Percentiles rank a stretch among this genome's conserved stretches.
phyloP scores from a whole-genome alignment of 1,284 basidiomycete genomes.

The Tylopilus orsonianus region DNA sequence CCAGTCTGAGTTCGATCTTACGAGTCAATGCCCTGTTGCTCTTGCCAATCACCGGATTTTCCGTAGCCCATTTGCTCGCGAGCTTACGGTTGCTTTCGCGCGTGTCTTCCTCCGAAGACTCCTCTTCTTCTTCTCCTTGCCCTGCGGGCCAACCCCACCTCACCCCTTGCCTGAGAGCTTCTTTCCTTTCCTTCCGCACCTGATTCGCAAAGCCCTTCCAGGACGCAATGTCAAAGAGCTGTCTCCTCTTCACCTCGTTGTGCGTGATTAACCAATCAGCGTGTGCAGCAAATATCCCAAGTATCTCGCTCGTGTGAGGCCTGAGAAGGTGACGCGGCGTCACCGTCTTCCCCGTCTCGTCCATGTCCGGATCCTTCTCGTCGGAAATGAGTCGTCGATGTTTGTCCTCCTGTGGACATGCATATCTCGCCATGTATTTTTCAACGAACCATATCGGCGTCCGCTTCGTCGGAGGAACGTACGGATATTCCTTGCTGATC shows the following conservation, averaged over 20 bases:
- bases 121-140: constrained; percentile 3
- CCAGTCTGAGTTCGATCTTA: constrained; percentile 26
- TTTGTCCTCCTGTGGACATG: constrained; percentile 28
- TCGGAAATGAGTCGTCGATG: constrained; percentile 38
- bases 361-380: constrained; percentile 35
- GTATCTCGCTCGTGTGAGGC: constrained; percentile 45
- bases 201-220: constrained; percentile 46
- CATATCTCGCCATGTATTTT: constrained; percentile 33
- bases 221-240: constrained; percentile 39
- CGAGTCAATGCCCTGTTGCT: constrained; percentile 16
- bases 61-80: constrained; percentile 12
- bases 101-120: constrained; percentile 10
- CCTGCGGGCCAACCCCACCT: constrained; percentile 32
- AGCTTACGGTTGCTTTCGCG: background rate
- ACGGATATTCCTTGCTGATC: constrained; percentile 35
- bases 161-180: constrained; percentile 25
- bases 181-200: constrained; percentile 32
- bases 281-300: constrained; percentile 46
- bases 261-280: constrained; percentile 53
- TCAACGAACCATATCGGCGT: constrained; percentile 51
- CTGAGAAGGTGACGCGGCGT: constrained; percentile 40
- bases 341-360: constrained; percentile 26
- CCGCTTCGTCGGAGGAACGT: constrained; percentile 36
- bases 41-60: constrained; percentile 33
- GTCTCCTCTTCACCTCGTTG: constrained; percentile 32